Base-by-base conservation (phyloP, 2,329 filamentous ascomycete species). In the Colletotrichum viniferum region DNA sequence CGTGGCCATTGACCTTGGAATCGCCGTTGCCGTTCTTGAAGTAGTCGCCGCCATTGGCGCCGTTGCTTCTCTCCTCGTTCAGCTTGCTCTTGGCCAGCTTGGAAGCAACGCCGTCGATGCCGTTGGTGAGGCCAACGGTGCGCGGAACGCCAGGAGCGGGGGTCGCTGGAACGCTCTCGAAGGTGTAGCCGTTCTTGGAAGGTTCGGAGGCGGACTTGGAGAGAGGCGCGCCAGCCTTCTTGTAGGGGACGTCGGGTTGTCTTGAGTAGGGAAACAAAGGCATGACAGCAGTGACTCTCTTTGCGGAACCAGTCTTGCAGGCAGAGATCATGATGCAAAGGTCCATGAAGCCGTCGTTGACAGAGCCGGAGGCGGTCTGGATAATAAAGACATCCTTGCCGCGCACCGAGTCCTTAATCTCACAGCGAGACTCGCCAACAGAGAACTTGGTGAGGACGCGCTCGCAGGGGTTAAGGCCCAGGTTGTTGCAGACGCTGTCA, bases 351-450 rank as follows among this genome's bases (percentile, higher is more conserved):
- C 98, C 93, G 86, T 99, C 97, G 84, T 99, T 99, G 86, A 98
- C 95, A 81, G 94, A 94, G 78, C 95, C 96, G 79, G 95, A 95
- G 79, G 95, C 96, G 56, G 95, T 97, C 86, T 98, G 96, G 81
- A 99, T 95, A 83, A 98, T 98, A 87, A 97, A 99, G 84, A 98
- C 97, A 92, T 99, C 97, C 85, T 99, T 99, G 80, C 95, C 97
- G 80, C 97, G 94, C 67, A 99, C 97, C 16, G 96, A 98, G 85
- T 99, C 97, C 84, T 96, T 91, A 82, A 99, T 98, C 86, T 98
- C 97, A 77, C 98, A 96, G 71, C 96, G 93, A 79, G 95, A 98
- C 88, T 98, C 97, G 79, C 97, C 97, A 68, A 97, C 95, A 36
- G 96, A 95, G 88, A 99, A 99, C 87, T 98, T 98, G 82, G 90